Evolutionary conservation across 306 rosid species (phyloP).

Genomic region (Prunus fruticosa): DNA sequence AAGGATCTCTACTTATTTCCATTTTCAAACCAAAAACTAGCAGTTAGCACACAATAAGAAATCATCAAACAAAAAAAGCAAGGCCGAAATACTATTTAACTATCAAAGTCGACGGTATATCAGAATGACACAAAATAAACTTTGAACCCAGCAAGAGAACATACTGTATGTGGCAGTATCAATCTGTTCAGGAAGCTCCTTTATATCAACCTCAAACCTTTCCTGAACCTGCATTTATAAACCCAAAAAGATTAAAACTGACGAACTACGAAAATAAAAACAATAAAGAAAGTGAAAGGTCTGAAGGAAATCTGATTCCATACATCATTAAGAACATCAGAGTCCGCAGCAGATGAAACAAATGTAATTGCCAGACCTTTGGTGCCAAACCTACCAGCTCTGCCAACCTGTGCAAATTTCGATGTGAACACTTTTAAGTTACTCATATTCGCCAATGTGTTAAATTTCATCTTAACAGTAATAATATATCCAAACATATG

Average conservation of each 20-base stretch:
- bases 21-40: background rate
- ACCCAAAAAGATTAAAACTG: background rate
- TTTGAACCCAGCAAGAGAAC: constrained; percentile 21
- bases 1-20: background rate
- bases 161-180: constrained; percentile 94
- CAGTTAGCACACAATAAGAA: background rate
- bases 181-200: constrained; percentile 97
- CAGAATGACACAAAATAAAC: background rate
- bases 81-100: background rate
- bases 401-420: constrained; percentile 63
- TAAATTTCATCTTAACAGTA: background rate
- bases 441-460: background rate
- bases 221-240: constrained; percentile 71
- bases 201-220: constrained; percentile 97
- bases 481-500: background rate
- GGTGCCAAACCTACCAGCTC: constrained; percentile 99
- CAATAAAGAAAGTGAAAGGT: background rate
- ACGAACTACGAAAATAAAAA: background rate
- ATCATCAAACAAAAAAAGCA: background rate
- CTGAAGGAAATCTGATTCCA: background rate
- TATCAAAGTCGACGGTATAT: background rate
- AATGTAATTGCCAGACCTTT: constrained; percentile 98
- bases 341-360: constrained; percentile 85
- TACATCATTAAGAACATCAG: constrained; percentile 95
- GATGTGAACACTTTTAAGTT: background rate